Evolutionary conservation across 2,329 filamentous ascomycete species (phyloP).

Genomic region (Penicillium fuscoglaucum): DNA sequence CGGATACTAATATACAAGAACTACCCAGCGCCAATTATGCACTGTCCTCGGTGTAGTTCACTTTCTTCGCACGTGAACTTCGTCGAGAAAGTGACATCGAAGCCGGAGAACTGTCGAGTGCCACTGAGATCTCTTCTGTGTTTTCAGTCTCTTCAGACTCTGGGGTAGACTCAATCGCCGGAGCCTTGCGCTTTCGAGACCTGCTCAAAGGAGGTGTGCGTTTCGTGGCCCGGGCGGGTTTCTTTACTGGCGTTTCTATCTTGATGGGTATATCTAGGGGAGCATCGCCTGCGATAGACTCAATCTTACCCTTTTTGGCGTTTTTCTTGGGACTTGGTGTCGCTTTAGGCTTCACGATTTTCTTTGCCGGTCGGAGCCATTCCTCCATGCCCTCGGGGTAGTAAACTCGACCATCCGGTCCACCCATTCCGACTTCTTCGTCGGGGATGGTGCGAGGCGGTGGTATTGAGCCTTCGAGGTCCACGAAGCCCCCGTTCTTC

Average conservation of each 20-base stretch:
- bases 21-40: constrained; percentile 16
- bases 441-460: constrained; percentile 55
- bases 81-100: constrained; percentile 25
- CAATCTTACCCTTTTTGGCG: constrained; percentile 26
- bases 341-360: constrained; percentile 41
- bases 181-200: constrained; percentile 35
- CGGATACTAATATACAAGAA: background rate
- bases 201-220: constrained; percentile 23
- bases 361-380: constrained; percentile 81
- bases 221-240: constrained; percentile 9
- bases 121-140: constrained; percentile 9
- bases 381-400: constrained; percentile 90
- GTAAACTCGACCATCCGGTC: constrained; percentile 76
- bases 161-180: constrained; percentile 27
- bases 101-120: background rate
- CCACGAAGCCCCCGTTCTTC: constrained; percentile 43
- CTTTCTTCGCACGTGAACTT: constrained; percentile 35
- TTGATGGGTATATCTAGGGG: constrained; percentile 12
- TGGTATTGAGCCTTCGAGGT: constrained; percentile 47
- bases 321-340: constrained; percentile 22
- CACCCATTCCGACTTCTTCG: constrained; percentile 82
- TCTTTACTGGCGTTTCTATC: constrained; percentile 19
- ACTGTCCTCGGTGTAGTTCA: constrained; percentile 39
- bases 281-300: constrained; percentile 10
- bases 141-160: constrained; percentile 30